Evolutionary conservation across 2,329 filamentous ascomycete genomes (phyloP), one percentile per base, ranked within the genome.

Genomic region (Metarhizium robertsii): DNA sequence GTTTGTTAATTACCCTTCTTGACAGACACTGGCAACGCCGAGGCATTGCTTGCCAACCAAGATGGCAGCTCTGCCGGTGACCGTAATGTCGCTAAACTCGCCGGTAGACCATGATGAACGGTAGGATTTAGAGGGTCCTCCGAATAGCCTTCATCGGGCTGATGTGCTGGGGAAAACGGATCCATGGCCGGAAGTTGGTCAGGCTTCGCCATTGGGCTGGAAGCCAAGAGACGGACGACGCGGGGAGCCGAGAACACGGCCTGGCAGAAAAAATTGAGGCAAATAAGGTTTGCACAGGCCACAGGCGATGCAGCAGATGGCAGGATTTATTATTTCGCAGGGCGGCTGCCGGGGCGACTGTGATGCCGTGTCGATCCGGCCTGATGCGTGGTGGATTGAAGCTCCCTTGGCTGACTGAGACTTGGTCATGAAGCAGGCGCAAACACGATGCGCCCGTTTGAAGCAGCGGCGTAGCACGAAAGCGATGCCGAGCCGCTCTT

Each of bases 101-200:
- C 61, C 59, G 71, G 58, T 58, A 72, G 55, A 59, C 66, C 64
- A 63, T 63, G 62, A 62, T 65, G 62, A 6, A 65, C 61, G 54
- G 70, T 67, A 11, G 75, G 71, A 61, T 77, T 79, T 53, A 84
- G 70, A 57, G 80, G 80, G 61, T 92, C 88, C 68, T 94, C 89
- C 6, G 89, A 92, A 69, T 94, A 95, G 64, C 90, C 90, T 73
- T 95, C 90, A 73, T 95, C 90, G 57, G 90, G 80, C 68, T 85
- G 76, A 57, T 79, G 76, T 16, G 69, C 76, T 61, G 80, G 77
- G 36, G 80, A 70, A 58, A 76, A 75, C 49, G 72, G 65, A 62
- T 78, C 74, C 73, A 78, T 76, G 50, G 55, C 47, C 10, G 60
- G 58, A 25, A 63, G 59, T 42, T 57, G 60, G 52, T 67, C 62